Percentiles rank a stretch among this genome's conserved stretches.
phyloP scores from a whole-genome alignment of 2,329 filamentous ascomycete genomes.

The Alternaria sp. region DNA sequence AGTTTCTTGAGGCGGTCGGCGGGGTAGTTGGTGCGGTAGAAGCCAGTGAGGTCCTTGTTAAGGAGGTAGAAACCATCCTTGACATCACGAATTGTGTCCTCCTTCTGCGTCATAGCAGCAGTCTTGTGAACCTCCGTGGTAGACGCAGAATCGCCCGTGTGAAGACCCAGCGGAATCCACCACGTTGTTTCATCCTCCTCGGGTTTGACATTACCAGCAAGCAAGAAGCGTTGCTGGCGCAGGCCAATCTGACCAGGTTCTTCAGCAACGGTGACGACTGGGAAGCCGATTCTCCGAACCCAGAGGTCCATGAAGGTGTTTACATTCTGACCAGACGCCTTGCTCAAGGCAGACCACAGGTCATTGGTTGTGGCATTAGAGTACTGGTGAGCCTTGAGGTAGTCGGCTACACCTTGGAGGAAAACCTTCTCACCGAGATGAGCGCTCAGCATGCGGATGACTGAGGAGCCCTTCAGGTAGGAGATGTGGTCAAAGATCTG shows the following conservation, averaged over 20 bases:
- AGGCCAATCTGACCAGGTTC: constrained; percentile 82
- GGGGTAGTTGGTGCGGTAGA: constrained; percentile 93
- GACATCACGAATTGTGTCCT: constrained; percentile 77
- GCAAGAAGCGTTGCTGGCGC: constrained; percentile 88
- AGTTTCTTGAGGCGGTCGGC: constrained; percentile 83
- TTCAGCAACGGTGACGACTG: constrained; percentile 85
- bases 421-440: constrained; percentile 90
- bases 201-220: constrained; percentile 86
- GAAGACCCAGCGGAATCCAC: constrained; percentile 92
- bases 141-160: constrained; percentile 68
- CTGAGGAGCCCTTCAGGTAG: constrained; percentile 95
- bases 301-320: constrained; percentile 89
- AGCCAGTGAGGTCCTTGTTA: constrained; percentile 87
- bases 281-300: constrained; percentile 96
- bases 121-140: constrained; percentile 69
- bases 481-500: constrained; percentile 98
- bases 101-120: constrained; percentile 76
- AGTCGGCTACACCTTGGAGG: constrained; percentile 86
- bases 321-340: constrained; percentile 88
- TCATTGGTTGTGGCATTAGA: constrained; percentile 90
- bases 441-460: constrained; percentile 93
- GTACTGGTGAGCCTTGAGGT: constrained; percentile 88
- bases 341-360: constrained; percentile 86
- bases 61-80: constrained; percentile 90
- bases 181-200: constrained; percentile 92